A percentile compares a stretch with the other conserved stretches of the same genome.
phyloP scores from a whole-genome alignment of 163 green algal genomes.

The Dunaliella salina region DNA sequence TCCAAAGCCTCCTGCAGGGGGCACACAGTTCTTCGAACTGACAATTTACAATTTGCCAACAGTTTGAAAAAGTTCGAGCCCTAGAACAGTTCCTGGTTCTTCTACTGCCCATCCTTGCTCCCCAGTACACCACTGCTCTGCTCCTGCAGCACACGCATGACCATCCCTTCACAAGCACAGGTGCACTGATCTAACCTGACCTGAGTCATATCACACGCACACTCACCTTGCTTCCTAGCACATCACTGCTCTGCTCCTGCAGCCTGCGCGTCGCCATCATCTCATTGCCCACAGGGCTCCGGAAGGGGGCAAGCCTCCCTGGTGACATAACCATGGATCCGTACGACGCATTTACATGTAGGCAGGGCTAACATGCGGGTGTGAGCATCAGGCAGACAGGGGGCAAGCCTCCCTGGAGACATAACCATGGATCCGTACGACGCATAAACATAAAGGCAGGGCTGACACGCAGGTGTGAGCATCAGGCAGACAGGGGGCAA shows the following conservation, averaged over 20 bases:
- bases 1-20: too few species aligned
- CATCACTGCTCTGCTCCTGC: constrained; percentile 18
- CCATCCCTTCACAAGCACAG: constrained; percentile 31
- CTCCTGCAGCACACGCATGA: constrained; percentile 31
- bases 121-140: constrained; percentile 26
- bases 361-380: too few species aligned
- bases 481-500: constrained; percentile 22
- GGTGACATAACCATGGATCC: background rate
- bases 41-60: too few species aligned
- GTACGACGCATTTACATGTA: too few species aligned
- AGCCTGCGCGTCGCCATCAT: constrained; percentile 48
- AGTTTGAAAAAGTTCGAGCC: too few species aligned
- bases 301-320: constrained; percentile 37
- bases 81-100: too few species aligned
- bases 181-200: too few species aligned
- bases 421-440: too few species aligned
- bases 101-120: too few species aligned
- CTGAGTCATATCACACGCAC: background rate
- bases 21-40: too few species aligned
- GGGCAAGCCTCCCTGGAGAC: constrained; percentile 19
- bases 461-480: too few species aligned
- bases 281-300: constrained; percentile 31
- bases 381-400: constrained; percentile 16
- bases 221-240: constrained; percentile 33
- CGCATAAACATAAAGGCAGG: too few species aligned